phyloP scores from a whole-genome alignment of 2,329 filamentous ascomycete species.

The Arthrobotrys musiformis region DNA sequence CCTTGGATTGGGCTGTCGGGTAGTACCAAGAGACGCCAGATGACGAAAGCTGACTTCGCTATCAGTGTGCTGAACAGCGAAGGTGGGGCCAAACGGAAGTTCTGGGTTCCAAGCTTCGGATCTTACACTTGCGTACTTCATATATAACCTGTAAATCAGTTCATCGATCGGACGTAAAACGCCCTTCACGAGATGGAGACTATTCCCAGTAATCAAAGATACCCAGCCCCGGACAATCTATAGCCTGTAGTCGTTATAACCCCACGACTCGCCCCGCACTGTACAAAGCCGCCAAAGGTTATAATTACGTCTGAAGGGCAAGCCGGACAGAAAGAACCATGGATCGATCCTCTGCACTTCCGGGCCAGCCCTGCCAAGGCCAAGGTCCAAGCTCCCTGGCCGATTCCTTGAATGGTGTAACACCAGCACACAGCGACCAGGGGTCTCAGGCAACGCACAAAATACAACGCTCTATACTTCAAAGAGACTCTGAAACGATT shows the following conservation, averaged over 20 bases:
- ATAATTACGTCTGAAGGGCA: no score
- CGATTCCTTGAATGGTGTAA: background rate
- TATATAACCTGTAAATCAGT: no score
- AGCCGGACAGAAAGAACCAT: background rate
- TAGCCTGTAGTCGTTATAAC: no score
- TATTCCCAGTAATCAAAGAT: background rate
- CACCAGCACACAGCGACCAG: conserved; percentile 4
- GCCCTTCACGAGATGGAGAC: background rate
- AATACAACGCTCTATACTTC: conserved; percentile 27
- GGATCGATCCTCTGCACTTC: background rate
- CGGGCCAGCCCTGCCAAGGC: conserved; percentile 6
- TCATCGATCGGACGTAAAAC: no score
- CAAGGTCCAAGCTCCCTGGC: background rate
- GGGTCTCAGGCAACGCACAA: conserved; percentile 38
- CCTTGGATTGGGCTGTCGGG: background rate
- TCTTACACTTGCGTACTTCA: no score
- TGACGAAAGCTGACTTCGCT: conserved; percentile 42
- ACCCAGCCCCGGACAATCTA: no score
- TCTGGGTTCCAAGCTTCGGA: background rate
- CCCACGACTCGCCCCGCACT: background rate
- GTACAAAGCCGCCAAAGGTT: background rate
- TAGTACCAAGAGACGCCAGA: conserved; percentile 4
- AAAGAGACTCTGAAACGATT: conserved; percentile 27
- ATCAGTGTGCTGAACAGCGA: background rate
- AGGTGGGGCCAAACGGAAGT: conserved; percentile 11